These are phyloP conservation scores for Candida anutae DNA, from an alignment of 1,139 yeast genomes.

Conservation along the genomic window DNA sequence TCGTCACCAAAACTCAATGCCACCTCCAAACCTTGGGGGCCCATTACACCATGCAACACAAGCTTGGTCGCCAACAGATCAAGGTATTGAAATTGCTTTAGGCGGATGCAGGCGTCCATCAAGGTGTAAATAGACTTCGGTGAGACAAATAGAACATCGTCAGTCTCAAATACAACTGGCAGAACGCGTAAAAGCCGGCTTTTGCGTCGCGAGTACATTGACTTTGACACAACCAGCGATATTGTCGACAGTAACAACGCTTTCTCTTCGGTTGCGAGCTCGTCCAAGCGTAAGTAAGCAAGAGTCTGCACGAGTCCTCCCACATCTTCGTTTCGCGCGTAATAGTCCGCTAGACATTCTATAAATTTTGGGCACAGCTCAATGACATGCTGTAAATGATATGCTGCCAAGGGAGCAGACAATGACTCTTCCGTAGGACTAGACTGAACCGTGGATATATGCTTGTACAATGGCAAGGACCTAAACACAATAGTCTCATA, in stretches of 20 bases:
- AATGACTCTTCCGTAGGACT: slow-evolving; percentile 4
- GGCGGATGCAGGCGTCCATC: slow-evolving; percentile 23
- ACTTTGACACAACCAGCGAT: slow-evolving; percentile 19
- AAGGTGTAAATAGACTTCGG: slow-evolving; percentile 17
- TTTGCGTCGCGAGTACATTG: slow-evolving; percentile 15
- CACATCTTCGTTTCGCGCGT: slow-evolving; percentile 13
- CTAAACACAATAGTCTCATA: slow-evolving; percentile 23
- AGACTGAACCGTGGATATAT: slow-evolving; percentile 15
- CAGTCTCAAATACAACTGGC: slow-evolving; percentile 8
- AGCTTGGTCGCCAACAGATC: slow-evolving; percentile 30
- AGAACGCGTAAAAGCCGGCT: slow-evolving; percentile 7
- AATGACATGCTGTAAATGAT: slow-evolving; percentile 17
- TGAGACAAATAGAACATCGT: slow-evolving; percentile 9
- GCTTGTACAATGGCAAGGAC: slow-evolving; percentile 16
- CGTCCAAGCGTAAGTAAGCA: slow-evolving; percentile 21
- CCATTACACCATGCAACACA: slow-evolving; percentile 19
- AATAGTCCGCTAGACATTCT: slow-evolving; percentile 19
- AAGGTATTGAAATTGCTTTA: slow-evolving; percentile 21
- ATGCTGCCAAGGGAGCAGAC: slow-evolving; percentile 7
- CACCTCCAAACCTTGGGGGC: slow-evolving; percentile 7
- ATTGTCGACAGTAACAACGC: slow-evolving; percentile 14
- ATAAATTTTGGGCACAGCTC: slow-evolving; percentile 23
- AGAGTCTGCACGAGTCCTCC: slow-evolving; percentile 18
- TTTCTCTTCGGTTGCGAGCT: slow-evolving; percentile 18
- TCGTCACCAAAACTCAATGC: slow-evolving; percentile 12